phyloP scores from a whole-genome alignment of 1,284 basidiomycete genomes.

The Tilletia caries region DNA sequence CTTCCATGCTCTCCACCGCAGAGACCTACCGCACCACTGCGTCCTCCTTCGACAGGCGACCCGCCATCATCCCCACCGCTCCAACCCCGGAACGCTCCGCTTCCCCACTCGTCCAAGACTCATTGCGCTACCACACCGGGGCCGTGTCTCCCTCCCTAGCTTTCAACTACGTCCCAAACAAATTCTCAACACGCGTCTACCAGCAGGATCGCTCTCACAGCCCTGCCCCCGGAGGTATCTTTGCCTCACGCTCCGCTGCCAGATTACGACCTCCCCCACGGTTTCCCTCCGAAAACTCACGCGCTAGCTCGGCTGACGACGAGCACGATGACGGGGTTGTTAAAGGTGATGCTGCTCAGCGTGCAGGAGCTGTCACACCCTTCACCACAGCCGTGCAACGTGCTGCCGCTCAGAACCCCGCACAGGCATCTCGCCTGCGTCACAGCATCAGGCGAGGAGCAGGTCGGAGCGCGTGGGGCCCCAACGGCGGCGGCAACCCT shows the following conservation, averaged over 20 bases:
- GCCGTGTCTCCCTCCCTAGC: neutral
- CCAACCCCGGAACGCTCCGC: neutral
- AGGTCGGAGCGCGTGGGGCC: conserved; percentile 23
- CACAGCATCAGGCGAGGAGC: conserved; percentile 21
- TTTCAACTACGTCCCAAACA: conserved; percentile 5
- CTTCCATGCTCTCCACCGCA: neutral
- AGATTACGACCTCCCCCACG: neutral
- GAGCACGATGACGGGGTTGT: neutral
- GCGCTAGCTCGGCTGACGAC: neutral
- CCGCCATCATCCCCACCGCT: neutral
- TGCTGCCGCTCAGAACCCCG: neutral
- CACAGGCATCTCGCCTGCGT: neutral
- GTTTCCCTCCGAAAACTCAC: neutral
- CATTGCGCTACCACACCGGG: neutral
- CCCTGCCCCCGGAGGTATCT: neutral
- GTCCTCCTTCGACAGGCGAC: conserved; percentile 1
- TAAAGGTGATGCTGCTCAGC: neutral
- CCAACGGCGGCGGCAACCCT: conserved; percentile 19
- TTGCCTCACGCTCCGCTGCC: neutral
- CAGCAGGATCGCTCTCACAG: conserved; percentile 1
- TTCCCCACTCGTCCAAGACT: neutral
- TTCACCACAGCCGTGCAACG: conserved; percentile 9
- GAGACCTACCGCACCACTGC: neutral
- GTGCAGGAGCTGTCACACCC: neutral
- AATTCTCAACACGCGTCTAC: conserved; percentile 10